Percentiles rank a stretch among this genome's conserved stretches.
phyloP scores from a whole-genome alignment of 306 rosid species.

The Fragaria vesca region DNA sequence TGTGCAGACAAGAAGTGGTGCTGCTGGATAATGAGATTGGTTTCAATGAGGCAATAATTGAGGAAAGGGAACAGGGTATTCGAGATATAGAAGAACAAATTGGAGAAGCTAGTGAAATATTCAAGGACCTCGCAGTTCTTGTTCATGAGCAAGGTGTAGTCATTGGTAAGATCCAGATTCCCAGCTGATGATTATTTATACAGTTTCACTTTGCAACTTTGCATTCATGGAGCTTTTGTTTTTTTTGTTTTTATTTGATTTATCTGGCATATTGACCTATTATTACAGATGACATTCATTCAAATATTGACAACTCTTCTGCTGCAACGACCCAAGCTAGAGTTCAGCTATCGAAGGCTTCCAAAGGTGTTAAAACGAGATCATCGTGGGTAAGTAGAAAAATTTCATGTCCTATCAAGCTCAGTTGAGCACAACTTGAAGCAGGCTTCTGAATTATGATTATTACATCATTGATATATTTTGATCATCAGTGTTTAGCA shows the following conservation, averaged over 20 bases:
- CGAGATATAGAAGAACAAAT: conserved; percentile 71
- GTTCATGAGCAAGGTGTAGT: conserved; percentile 79
- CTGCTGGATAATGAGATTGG: conserved; percentile 61
- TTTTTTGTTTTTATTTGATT: conserved; percentile 3
- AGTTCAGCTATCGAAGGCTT: conserved; percentile 59
- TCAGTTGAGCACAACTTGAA: conserved; percentile 7
- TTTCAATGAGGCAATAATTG: conserved; percentile 84
- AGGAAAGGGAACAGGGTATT: conserved; percentile 80
- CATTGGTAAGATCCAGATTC: conserved; percentile 48
- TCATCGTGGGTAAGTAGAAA: conserved; percentile 47
- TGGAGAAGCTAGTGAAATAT: conserved; percentile 69
- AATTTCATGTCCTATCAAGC: conserved; percentile 1
- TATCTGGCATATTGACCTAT: neutral
- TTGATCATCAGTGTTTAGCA: neutral
- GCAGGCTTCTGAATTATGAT: conserved; percentile 6
- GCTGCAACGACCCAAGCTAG: conserved; percentile 55
- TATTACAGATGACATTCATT: conserved; percentile 64
- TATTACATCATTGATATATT: conserved; percentile 15
- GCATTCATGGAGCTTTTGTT: conserved; percentile 1
- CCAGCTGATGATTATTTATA: conserved; percentile 3
- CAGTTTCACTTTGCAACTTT: conserved; percentile 16
- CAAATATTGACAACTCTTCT: conserved; percentile 59
- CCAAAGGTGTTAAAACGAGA: conserved; percentile 60
- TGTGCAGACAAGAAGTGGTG: conserved; percentile 61
- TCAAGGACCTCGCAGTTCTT: conserved; percentile 83